A percentile compares a stretch with the other conserved stretches of the same genome.
Evolutionary conservation across 2,329 filamentous ascomycete species (phyloP).

Genomic region (Epichloe festucae): DNA sequence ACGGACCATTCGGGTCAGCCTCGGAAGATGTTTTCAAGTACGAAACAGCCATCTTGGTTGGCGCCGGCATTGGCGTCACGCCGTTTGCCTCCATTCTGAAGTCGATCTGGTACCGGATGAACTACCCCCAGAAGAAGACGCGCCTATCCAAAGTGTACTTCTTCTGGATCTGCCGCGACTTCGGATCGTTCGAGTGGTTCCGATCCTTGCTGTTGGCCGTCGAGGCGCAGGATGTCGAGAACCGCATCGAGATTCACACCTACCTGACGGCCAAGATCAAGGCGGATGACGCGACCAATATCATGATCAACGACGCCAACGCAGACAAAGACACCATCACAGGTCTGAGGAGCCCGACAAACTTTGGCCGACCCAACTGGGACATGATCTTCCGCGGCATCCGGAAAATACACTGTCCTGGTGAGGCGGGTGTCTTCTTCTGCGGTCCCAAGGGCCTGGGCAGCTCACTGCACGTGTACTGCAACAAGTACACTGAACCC

Average conservation of each 20-base stretch:
- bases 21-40: conserved; percentile 88
- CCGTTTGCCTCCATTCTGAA: conserved; percentile 79
- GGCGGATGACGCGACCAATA: conserved; percentile 74
- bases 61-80: conserved; percentile 76
- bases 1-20: conserved; percentile 74
- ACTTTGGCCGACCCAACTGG: conserved; percentile 81
- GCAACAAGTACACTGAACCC: conserved; percentile 78
- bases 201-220: conserved; percentile 71
- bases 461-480: conserved; percentile 66
- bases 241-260: conserved; percentile 79
- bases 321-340: conserved; percentile 77
- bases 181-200: conserved; percentile 85
- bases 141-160: conserved; percentile 79
- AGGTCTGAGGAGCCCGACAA: conserved; percentile 67
- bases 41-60: conserved; percentile 65
- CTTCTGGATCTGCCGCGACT: conserved; percentile 85
- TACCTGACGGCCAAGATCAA: conserved; percentile 83
- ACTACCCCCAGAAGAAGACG: conserved; percentile 70
- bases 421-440: conserved; percentile 70
- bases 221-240: conserved; percentile 71
- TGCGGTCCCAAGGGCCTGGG: conserved; percentile 73
- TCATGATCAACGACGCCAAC: conserved; percentile 85
- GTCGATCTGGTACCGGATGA: conserved; percentile 89
- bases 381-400: conserved; percentile 81
- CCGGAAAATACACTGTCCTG: conserved; percentile 61